A percentile compares a stretch with the other conserved stretches of the same genome.
phyloP scores from a whole-genome alignment of 805 yeast genomes.

The Metschnikowia orientalis region DNA sequence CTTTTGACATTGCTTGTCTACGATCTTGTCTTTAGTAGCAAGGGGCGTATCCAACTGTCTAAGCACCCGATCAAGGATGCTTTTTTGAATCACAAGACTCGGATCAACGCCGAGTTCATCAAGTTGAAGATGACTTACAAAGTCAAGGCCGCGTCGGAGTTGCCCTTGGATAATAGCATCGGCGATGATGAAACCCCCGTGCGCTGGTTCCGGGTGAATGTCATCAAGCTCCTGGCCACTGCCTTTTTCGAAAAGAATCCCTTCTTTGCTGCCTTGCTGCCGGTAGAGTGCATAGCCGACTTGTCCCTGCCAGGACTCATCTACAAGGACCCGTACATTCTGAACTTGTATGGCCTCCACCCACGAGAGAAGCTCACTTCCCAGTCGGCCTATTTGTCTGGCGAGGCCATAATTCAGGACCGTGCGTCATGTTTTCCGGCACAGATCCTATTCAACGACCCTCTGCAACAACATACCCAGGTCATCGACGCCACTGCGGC shows the following conservation, averaged over 20 bases:
- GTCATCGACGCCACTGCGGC: constrained; percentile 96
- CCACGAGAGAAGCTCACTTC: constrained; percentile 68
- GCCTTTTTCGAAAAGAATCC: constrained; percentile 34
- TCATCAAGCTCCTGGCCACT: constrained; percentile 45
- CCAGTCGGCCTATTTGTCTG: constrained; percentile 65
- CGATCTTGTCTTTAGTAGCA: constrained; percentile 69
- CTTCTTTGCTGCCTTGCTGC: constrained; percentile 40
- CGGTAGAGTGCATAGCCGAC: constrained; percentile 44
- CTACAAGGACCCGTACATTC: constrained; percentile 69
- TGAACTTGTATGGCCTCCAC: constrained; percentile 75
- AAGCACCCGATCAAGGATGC: constrained; percentile 84
- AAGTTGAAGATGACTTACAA: constrained; percentile 71
- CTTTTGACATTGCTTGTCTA: constrained; percentile 68
- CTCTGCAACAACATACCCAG: constrained; percentile 47
- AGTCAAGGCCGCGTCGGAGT: constrained; percentile 50
- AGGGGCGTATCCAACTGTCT: constrained; percentile 83
- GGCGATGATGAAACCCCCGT: constrained; percentile 66
- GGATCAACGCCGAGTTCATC: constrained; percentile 77
- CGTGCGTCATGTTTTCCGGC: constrained; percentile 98
- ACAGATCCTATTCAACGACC: constrained; percentile 56
- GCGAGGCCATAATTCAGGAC: constrained; percentile 87
- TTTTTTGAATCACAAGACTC: constrained; percentile 68
- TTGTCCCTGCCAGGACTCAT: constrained; percentile 49
- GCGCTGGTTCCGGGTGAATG: constrained; percentile 76
- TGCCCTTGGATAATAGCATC: constrained; percentile 36